Evolutionary conservation across 176 grass and related monocot species (phyloP).

Genomic region (Dactylis glomerata): DNA sequence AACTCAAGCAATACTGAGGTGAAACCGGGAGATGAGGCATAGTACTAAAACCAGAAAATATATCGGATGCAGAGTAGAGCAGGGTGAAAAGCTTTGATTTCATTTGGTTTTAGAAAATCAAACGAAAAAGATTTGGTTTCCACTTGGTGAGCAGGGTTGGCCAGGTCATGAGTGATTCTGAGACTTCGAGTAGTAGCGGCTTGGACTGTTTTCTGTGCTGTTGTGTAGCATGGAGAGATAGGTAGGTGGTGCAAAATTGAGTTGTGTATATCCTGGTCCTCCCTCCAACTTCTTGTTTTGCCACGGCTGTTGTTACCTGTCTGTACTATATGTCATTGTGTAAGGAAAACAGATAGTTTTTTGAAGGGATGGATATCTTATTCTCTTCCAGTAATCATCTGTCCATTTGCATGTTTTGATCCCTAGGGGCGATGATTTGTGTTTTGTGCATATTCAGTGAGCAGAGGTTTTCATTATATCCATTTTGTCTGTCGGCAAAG

Average conservation of each 20-base stretch:
- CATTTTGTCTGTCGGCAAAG: not conserved
- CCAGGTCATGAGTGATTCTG: not conserved
- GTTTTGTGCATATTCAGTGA: no score
- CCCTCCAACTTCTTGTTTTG: not conserved
- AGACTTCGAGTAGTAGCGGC: not conserved
- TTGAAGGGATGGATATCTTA: not conserved
- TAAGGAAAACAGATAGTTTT: not conserved
- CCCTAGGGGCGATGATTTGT: no score
- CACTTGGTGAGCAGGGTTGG: not conserved
- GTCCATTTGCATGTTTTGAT: not conserved
- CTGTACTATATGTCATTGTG: not conserved
- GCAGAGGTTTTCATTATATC: not conserved
- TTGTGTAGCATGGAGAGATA: slow-evolving; percentile 7
- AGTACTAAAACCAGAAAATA: not conserved
- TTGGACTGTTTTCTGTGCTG: not conserved
- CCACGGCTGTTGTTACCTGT: not conserved
- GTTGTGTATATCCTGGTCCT: not conserved
- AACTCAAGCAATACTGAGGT: slow-evolving; percentile 28
- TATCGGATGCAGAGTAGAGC: not conserved
- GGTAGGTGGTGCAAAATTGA: not conserved
- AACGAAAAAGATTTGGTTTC: not conserved
- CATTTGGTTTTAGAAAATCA: not conserved
- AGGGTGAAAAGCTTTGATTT: not conserved
- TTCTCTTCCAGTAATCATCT: not conserved
- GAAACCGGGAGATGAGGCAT: slow-evolving; percentile 24